phyloP scores from a whole-genome alignment of 192 early-diverging fungal genomes.

The Coemansia sp. region DNA sequence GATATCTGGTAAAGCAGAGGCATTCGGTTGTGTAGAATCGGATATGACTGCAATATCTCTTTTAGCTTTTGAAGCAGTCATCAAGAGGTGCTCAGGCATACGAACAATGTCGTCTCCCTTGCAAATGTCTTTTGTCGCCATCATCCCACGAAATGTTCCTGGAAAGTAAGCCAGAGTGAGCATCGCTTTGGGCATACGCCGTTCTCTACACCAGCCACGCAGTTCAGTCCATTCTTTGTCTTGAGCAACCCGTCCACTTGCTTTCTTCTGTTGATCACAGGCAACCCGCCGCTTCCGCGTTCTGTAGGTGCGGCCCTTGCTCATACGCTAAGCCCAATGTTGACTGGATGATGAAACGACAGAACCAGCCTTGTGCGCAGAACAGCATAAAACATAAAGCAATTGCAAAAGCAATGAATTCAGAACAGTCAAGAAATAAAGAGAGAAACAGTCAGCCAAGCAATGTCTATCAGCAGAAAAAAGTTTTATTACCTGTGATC shows the following conservation, averaged over 20 bases:
- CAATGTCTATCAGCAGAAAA: too few species aligned
- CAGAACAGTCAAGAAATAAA: too few species aligned
- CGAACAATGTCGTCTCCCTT: conserved; percentile 32
- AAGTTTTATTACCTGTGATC: too few species aligned
- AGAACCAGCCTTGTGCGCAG: too few species aligned
- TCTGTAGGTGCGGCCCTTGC: conserved; percentile 28
- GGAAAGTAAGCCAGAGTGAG: conserved; percentile 41
- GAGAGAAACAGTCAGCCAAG: too few species aligned
- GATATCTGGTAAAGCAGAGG: background rate
- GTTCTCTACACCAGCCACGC: conserved; percentile 37
- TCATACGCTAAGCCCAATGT: conserved; percentile 10
- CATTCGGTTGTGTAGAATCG: background rate
- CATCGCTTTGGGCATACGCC: conserved; percentile 33
- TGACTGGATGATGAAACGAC: background rate
- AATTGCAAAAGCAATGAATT: too few species aligned
- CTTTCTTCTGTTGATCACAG: background rate
- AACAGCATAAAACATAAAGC: too few species aligned
- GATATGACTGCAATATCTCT: background rate
- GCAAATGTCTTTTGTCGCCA: conserved; percentile 42
- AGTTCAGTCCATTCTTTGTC: conserved; percentile 30
- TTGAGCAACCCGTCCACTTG: conserved; percentile 3
- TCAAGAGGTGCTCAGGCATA: conserved; percentile 41
- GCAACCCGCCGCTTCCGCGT: conserved; percentile 12
- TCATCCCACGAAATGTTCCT: conserved; percentile 50
- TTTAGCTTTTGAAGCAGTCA: conserved; percentile 42